Evolutionary conservation across 2,329 filamentous ascomycete genomes (phyloP).

Genomic region (Phyllosticta paracitricarpa): DNA sequence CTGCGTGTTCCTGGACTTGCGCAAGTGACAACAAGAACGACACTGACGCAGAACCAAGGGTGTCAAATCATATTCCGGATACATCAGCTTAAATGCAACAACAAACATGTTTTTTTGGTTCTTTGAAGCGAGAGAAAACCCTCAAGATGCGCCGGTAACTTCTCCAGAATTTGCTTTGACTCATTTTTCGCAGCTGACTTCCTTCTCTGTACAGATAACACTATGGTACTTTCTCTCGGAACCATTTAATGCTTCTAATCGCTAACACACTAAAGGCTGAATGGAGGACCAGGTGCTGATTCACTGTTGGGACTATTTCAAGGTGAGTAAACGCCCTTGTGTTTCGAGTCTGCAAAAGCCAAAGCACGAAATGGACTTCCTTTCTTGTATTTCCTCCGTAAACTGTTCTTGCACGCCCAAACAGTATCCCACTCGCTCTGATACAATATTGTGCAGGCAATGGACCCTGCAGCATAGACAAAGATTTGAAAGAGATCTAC

Average conservation of each 20-base stretch:
- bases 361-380: slow-evolving; percentile 27
- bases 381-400: background rate
- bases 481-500: slow-evolving; percentile 25
- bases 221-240: background rate
- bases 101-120: slow-evolving; percentile 38
- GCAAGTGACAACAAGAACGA: background rate
- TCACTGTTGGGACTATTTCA: slow-evolving; percentile 26
- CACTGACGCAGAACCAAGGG: slow-evolving; percentile 8
- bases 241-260: background rate
- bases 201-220: background rate
- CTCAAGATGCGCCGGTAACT: slow-evolving; percentile 12
- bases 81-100: slow-evolving; percentile 25
- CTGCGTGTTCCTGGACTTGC: too few relatives aligned
- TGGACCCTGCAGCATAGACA: slow-evolving; percentile 36
- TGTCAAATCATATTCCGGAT: slow-evolving; percentile 29
- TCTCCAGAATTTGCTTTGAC: background rate
- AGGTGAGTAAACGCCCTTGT: slow-evolving; percentile 31
- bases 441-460: slow-evolving; percentile 21
- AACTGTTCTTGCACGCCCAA: background rate
- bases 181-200: background rate
- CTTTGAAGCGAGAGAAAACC: slow-evolving; percentile 38
- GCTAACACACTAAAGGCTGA: background rate
- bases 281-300: slow-evolving; percentile 34
- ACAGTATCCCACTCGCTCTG: slow-evolving; percentile 14
- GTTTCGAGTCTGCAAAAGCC: slow-evolving; percentile 35